Conservation (phyloP, 2,329 filamentous ascomycete species). For the Helotiales sp. region DNA sequence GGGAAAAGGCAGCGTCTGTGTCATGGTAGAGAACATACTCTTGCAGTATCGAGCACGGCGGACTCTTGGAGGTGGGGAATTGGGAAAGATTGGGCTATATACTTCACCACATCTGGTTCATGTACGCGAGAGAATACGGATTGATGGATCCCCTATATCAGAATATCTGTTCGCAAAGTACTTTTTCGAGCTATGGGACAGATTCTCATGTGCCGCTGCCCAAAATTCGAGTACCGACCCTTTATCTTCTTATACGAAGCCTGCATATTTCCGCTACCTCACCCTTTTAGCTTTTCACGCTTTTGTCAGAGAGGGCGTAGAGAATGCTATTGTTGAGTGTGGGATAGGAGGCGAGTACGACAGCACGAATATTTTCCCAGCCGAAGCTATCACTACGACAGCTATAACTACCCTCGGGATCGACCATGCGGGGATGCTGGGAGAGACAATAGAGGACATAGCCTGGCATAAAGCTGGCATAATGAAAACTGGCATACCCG, state of each 20-base stretch:
- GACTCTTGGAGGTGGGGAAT: not conserved
- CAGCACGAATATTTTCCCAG: conserved; percentile 78
- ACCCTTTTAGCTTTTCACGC: conserved; percentile 86
- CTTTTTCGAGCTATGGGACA: conserved; percentile 68
- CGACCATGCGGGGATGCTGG: conserved; percentile 81
- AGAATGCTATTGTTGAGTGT: conserved; percentile 83
- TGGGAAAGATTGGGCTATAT: conserved; percentile 56
- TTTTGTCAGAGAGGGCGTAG: conserved; percentile 74
- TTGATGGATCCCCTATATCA: conserved; percentile 58
- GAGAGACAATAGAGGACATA: conserved; percentile 76
- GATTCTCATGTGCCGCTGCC: conserved; percentile 38
- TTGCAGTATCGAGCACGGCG: conserved; percentile 44
- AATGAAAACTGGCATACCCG: conserved; percentile 66
- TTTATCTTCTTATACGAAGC: conserved; percentile 51
- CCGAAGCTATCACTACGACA: conserved; percentile 57
- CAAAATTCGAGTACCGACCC: conserved; percentile 25
- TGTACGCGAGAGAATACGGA: conserved; percentile 67
- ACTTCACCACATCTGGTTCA: conserved; percentile 69
- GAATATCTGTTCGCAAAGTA: conserved; percentile 61
- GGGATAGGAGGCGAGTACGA: conserved; percentile 95
- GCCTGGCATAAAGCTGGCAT: conserved; percentile 93
- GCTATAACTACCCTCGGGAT: conserved; percentile 81
- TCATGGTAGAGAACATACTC: conserved; percentile 66
- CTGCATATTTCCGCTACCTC: conserved; percentile 89
- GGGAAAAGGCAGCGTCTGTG: conserved; percentile 74